A percentile compares a stretch with the other conserved stretches of the same genome.
Conservation (phyloP, 139 green algal genomes). For the Raphidocelis subcapitata region DNA sequence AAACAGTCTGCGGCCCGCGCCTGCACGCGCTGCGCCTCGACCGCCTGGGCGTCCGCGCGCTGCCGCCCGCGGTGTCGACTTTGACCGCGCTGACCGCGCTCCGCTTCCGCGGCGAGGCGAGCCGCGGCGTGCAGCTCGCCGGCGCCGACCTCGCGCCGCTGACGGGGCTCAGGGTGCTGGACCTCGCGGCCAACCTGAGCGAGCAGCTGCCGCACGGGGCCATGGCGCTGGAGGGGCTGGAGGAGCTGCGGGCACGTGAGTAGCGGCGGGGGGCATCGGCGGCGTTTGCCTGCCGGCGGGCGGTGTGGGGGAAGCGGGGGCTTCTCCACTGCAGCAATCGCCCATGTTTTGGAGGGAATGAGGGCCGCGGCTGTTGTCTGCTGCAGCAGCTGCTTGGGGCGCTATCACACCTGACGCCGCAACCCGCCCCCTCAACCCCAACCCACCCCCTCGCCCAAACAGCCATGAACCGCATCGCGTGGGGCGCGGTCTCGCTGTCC, state of each 20-base stretch:
- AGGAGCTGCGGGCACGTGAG: slow-evolving; percentile 21
- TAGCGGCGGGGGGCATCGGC: not conserved
- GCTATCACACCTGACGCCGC: too few species aligned
- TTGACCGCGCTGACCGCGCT: slow-evolving; percentile 19
- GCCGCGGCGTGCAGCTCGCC: slow-evolving; percentile 15
- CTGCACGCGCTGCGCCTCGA: slow-evolving; percentile 14
- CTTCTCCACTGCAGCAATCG: too few species aligned
- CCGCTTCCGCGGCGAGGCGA: slow-evolving; percentile 19
- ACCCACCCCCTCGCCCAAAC: not conserved
- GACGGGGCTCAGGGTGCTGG: slow-evolving; percentile 4
- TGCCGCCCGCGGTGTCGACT: slow-evolving; percentile 8
- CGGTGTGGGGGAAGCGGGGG: too few species aligned
- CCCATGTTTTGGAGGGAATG: too few species aligned
- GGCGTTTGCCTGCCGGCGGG: too few species aligned
- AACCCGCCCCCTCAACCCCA: too few species aligned
- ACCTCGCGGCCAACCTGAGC: slow-evolving; percentile 21
- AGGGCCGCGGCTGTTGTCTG: too few species aligned
- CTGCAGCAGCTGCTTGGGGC: too few species aligned
- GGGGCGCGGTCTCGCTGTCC: slow-evolving; percentile 11
- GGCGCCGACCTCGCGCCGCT: not conserved
- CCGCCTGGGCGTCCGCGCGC: slow-evolving; percentile 18
- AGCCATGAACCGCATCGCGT: slow-evolving; percentile 29
- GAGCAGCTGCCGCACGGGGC: slow-evolving; percentile 18
- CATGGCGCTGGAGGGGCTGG: slow-evolving; percentile 6
- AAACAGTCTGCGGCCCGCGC: too few species aligned